Conservation (phyloP, 805 yeast genomes). For the Naumovozyma castellii region DNA sequence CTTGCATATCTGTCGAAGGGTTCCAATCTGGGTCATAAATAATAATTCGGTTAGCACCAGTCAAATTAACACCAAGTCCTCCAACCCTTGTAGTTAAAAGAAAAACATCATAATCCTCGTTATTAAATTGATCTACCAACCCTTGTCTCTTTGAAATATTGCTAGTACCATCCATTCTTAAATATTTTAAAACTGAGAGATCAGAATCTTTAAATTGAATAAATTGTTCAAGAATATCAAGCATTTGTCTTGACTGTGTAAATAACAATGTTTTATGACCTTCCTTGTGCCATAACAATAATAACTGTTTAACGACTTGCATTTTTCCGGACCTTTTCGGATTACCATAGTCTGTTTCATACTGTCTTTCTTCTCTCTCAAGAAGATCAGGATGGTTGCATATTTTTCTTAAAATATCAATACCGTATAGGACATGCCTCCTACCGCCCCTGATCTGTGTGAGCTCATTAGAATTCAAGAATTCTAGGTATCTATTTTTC, state of each 20-base stretch:
- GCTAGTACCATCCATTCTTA: slow-evolving; percentile 94
- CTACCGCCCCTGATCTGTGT: slow-evolving; percentile 62
- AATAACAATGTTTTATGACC: slow-evolving; percentile 77
- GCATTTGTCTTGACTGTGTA: slow-evolving; percentile 90
- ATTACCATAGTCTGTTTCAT: slow-evolving; percentile 39
- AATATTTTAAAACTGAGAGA: slow-evolving; percentile 36
- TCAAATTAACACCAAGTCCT: slow-evolving; percentile 85
- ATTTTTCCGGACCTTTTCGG: slow-evolving; percentile 73
- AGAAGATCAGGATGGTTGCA: slow-evolving; percentile 94
- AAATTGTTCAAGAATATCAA: slow-evolving; percentile 72
- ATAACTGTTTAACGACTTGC: slow-evolving; percentile 72
- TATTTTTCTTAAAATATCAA: slow-evolving; percentile 80
- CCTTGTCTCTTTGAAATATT: slow-evolving; percentile 66
- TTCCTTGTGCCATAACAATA: slow-evolving; percentile 68
- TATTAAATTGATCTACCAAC: slow-evolving; percentile 75
- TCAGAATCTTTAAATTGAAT: slow-evolving; percentile 34
- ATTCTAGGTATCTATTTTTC: slow-evolving; percentile 61
- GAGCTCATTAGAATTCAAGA: slow-evolving; percentile 68
- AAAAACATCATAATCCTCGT: slow-evolving; percentile 52
- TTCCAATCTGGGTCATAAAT: slow-evolving; percentile 98
- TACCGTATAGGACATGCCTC: slow-evolving; percentile 78
- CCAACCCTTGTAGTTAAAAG: slow-evolving; percentile 91
- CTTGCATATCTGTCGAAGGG: slow-evolving; percentile 95
- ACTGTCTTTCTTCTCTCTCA: slow-evolving; percentile 32
- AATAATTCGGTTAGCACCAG: slow-evolving; percentile 91